Percentiles rank a stretch among this genome's conserved stretches.
Evolutionary conservation across 129 eudicot species (phyloP).

Genomic region (Flaveria robusta): DNA sequence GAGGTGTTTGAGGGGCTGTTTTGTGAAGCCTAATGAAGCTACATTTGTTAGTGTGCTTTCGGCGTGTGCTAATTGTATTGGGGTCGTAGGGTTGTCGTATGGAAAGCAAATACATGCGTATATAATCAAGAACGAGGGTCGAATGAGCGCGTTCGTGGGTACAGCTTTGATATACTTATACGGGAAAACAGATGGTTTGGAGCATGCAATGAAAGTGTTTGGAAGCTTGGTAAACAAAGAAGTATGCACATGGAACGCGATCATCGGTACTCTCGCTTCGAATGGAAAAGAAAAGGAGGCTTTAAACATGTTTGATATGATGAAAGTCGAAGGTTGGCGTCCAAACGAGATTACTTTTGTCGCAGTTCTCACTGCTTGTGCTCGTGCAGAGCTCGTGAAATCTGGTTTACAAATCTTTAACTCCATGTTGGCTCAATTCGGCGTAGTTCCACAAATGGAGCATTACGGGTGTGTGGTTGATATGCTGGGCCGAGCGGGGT

Average conservation of each 20-base stretch:
- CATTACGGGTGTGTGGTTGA: slow-evolving; percentile 94
- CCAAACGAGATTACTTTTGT: slow-evolving; percentile 77
- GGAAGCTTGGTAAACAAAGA: slow-evolving; percentile 39
- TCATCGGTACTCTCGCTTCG: slow-evolving; percentile 60
- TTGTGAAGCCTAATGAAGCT: slow-evolving; percentile 60
- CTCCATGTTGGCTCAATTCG: slow-evolving; percentile 51
- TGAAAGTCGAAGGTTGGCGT: slow-evolving; percentile 41
- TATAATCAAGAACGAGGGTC: slow-evolving; percentile 51
- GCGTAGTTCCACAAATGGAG: slow-evolving; percentile 65
- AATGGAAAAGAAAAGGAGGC: slow-evolving; percentile 63
- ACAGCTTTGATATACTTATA: slow-evolving; percentile 63
- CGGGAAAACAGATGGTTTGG: slow-evolving; percentile 62
- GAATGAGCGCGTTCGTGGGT: slow-evolving; percentile 48
- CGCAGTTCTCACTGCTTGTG: slow-evolving; percentile 68
- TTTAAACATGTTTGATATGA: slow-evolving; percentile 52
- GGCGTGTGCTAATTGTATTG: slow-evolving; percentile 49
- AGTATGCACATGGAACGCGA: slow-evolving; percentile 72
- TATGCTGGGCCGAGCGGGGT: slow-evolving; percentile 75
- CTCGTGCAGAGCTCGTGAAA: slow-evolving; percentile 56
- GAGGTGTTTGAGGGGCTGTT: slow-evolving; percentile 31
- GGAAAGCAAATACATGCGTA: slow-evolving; percentile 74
- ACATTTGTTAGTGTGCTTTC: slow-evolving; percentile 68
- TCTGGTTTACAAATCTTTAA: slow-evolving; percentile 60
- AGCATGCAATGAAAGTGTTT: slow-evolving; percentile 51
- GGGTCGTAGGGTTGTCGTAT: slow-evolving; percentile 38